Evolutionary conservation across 1,139 yeast genomes (phyloP).

Genomic region (Hansenula sp.): DNA sequence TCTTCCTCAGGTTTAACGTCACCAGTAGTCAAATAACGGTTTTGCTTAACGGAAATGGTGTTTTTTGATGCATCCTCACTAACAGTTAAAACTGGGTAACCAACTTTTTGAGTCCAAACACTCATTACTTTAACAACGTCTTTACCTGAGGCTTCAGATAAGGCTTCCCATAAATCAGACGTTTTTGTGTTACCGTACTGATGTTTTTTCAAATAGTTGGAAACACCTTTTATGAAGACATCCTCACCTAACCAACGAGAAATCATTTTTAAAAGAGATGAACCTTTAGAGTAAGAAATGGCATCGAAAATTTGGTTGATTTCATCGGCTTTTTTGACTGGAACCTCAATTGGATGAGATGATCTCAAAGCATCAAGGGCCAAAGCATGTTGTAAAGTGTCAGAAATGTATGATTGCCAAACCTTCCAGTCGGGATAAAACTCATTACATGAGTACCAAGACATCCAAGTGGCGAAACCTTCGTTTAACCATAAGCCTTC

Average conservation of each 20-base stretch:
- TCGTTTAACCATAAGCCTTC: slow-evolving; percentile 81
- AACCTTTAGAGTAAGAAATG: slow-evolving; percentile 73
- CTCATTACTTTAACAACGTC: slow-evolving; percentile 73
- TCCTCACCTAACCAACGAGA: slow-evolving; percentile 67
- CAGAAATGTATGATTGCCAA: slow-evolving; percentile 60
- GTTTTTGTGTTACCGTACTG: slow-evolving; percentile 77
- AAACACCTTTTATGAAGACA: slow-evolving; percentile 64
- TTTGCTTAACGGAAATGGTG: slow-evolving; percentile 55
- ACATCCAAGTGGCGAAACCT: slow-evolving; percentile 83
- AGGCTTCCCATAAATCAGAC: slow-evolving; percentile 74
- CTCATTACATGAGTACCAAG: slow-evolving; percentile 62
- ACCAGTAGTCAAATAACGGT: slow-evolving; percentile 76
- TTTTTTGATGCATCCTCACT: slow-evolving; percentile 38
- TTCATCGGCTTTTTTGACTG: slow-evolving; percentile 68
- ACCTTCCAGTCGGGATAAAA: slow-evolving; percentile 73
- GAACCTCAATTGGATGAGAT: slow-evolving; percentile 78
- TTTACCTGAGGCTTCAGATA: slow-evolving; percentile 69
- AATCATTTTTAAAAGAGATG: slow-evolving; percentile 70
- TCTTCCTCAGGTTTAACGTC: slow-evolving; percentile 75
- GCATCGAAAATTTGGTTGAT: slow-evolving; percentile 78
- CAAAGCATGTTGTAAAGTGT: slow-evolving; percentile 61
- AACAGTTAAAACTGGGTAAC: slow-evolving; percentile 78
- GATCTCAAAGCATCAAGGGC: slow-evolving; percentile 65
- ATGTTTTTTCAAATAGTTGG: slow-evolving; percentile 61
- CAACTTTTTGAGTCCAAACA: slow-evolving; percentile 79